These are phyloP conservation scores for Epithele typhae DNA, from an alignment of 768 basidiomycete species.

Conservation along the genomic window DNA sequence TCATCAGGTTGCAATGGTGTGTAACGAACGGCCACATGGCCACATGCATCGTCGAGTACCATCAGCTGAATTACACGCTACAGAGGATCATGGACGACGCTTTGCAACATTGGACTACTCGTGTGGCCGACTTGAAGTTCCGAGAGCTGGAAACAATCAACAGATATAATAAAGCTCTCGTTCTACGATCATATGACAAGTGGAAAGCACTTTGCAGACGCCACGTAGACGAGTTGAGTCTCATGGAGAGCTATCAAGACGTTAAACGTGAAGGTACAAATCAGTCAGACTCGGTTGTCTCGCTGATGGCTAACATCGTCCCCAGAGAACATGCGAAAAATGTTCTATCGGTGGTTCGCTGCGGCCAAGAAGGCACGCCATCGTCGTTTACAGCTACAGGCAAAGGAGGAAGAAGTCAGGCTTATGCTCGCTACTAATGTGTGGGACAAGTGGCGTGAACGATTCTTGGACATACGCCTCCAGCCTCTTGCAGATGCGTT, in stretches of 20 bases:
- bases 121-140: conserved; percentile 68
- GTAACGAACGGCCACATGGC: too few species aligned
- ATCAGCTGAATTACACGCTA: too few species aligned
- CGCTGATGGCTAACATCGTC: neutral
- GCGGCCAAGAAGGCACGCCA: conserved; percentile 58
- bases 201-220: conserved; percentile 62
- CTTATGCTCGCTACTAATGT: conserved; percentile 44
- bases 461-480: conserved; percentile 59
- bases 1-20: conserved; percentile 39
- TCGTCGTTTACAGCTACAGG: conserved; percentile 52
- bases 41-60: too few species aligned
- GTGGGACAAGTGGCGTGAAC: conserved; percentile 82
- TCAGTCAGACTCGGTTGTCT: too few species aligned
- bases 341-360: conserved; percentile 68
- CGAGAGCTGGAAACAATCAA: conserved; percentile 65
- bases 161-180: conserved; percentile 33
- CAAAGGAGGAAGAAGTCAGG: conserved; percentile 61
- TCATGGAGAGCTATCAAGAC: conserved; percentile 82
- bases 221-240: conserved; percentile 65
- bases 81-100: conserved; percentile 50
- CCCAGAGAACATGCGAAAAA: conserved; percentile 60
- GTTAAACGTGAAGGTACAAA: conserved; percentile 72
- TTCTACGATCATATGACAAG: conserved; percentile 50
- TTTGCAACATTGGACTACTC: conserved; percentile 63
- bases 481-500: conserved; percentile 63